Evolutionary conservation across 306 rosid genomes (phyloP), one percentile per base, ranked within the genome.

Genomic region (Cicer cuneatum): DNA sequence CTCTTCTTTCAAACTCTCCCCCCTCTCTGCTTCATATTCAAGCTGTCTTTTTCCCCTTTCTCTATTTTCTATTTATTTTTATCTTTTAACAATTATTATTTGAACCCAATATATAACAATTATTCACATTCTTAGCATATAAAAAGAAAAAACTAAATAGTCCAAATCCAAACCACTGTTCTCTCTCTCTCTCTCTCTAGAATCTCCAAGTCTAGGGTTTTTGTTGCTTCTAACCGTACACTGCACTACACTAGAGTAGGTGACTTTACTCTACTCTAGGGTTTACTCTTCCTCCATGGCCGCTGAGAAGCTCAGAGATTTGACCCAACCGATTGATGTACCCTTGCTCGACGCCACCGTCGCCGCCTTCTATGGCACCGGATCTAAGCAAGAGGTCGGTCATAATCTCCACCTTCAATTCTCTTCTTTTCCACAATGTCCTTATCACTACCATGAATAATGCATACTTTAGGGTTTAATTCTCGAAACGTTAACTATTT

Each of bases 301-400:
- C 71, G 97, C 97, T 58, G 99, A 92, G 82, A 92, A 89, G 82
- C 98, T 95, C 14, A 71, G 98, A 69, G 98, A 95, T 86, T 92
- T 95, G 89, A 84, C 89, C 66, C 93, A 90, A 47, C 99, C 98
- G 58, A 90, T 95, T 69, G 98, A 95, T 56, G 99, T 95, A 8
- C 76, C 84, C 1, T 60, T 90, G 58, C 99, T 95, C 59, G 99
- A 95, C 72, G 98, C 99, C 61, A 95, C 99, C 74, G 99, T 95
- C 29, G 84, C 96, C 9, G 99, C 99, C 82, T 95, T 95, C 86
- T 95, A 95, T 72, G 99, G 99, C 83, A 95, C 99, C 74, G 99
- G 98, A 95, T 95, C 99, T 92, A 95, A 92, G 81, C 92, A 86
- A 79, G 97, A 95, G 97, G 99, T 89, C 49, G 76, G 79, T 13